phyloP scores from a whole-genome alignment of 2,329 filamentous ascomycete species.

The Fusarium pseudograminearum region DNA sequence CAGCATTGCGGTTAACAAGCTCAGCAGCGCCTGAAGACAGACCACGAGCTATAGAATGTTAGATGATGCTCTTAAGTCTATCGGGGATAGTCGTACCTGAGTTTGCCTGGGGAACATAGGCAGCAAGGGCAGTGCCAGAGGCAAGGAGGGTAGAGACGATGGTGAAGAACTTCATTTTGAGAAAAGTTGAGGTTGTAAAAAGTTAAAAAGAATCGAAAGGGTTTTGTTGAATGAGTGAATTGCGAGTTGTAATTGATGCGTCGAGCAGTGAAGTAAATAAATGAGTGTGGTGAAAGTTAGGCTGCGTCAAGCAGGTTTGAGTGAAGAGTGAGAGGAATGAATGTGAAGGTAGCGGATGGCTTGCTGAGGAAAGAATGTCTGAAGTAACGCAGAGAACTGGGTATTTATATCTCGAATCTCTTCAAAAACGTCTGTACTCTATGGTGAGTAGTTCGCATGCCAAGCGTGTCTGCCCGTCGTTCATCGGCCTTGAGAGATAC shows the following conservation, averaged over 20 bases:
- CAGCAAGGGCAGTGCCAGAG: not conserved
- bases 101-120: not conserved
- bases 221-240: not conserved
- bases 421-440: not conserved
- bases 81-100: not conserved
- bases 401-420: not conserved
- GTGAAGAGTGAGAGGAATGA: not conserved
- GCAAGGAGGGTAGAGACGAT: not conserved
- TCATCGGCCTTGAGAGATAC: not conserved
- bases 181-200: not conserved
- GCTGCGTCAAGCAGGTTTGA: not conserved
- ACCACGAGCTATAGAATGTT: not conserved
- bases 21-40: not conserved
- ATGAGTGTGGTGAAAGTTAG: not conserved
- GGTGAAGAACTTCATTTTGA: conserved; percentile 6
- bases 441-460: not conserved
- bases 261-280: not conserved
- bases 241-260: not conserved
- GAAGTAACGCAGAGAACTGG: not conserved
- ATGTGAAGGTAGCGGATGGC: not conserved
- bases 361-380: not conserved
- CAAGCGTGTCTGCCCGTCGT: not conserved
- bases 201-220: not conserved
- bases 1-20: not conserved
- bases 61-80: not conserved